These are phyloP conservation scores for Cyberlindnera petersonii DNA, from an alignment of 805 yeast species.

Conservation along the genomic window DNA sequence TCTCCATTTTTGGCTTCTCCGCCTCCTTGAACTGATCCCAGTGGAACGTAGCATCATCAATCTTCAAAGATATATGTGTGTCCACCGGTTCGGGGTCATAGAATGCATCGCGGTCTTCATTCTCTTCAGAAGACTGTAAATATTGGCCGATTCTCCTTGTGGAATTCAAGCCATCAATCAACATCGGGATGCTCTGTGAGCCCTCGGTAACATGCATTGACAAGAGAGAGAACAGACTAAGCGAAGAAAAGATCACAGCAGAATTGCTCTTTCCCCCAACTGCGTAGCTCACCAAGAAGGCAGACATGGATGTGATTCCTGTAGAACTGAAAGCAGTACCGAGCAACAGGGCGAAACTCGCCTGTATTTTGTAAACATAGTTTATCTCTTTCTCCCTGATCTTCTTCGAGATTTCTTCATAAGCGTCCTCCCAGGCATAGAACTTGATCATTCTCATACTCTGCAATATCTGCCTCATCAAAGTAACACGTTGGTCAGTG, in stretches of 20 bases:
- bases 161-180: conserved; percentile 43
- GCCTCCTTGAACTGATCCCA: conserved; percentile 49
- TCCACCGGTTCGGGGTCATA: conserved; percentile 20
- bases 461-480: conserved; percentile 53
- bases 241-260: conserved; percentile 58
- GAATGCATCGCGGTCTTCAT: conserved; percentile 33
- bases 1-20: neutral
- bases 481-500: conserved; percentile 60
- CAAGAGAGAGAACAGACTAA: conserved; percentile 58
- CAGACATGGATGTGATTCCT: conserved; percentile 50
- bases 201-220: conserved; percentile 51
- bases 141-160: conserved; percentile 52
- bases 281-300: conserved; percentile 38
- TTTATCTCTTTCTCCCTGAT: conserved; percentile 57
- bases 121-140: conserved; percentile 44
- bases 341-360: conserved; percentile 50
- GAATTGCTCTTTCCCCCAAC: conserved; percentile 44
- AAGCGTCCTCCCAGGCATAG: conserved; percentile 86
- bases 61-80: conserved; percentile 40
- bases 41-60: conserved; percentile 51
- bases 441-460: conserved; percentile 66
- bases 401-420: conserved; percentile 44
- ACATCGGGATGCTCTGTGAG: conserved; percentile 40
- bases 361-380: conserved; percentile 51
- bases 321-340: conserved; percentile 47